phyloP scores from a whole-genome alignment of 2,329 filamentous ascomycete genomes.

The Myrmaecium sp. region DNA sequence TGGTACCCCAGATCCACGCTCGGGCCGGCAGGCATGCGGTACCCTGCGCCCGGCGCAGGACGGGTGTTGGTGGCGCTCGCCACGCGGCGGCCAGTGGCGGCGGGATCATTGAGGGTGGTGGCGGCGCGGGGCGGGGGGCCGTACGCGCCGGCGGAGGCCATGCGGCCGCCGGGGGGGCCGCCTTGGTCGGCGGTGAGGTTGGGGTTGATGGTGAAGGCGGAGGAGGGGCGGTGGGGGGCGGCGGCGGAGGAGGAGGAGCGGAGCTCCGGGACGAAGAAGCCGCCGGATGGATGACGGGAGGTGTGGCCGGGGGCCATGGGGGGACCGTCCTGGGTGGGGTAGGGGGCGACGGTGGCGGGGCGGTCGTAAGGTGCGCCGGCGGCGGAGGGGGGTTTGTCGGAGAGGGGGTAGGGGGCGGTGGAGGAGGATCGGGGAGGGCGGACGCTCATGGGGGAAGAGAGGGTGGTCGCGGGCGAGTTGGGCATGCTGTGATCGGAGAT shows the following conservation, averaged over 20 bases:
- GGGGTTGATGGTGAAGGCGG: slow-evolving; percentile 35
- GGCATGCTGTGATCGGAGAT: slow-evolving; percentile 21
- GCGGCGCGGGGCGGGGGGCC: slow-evolving; percentile 18
- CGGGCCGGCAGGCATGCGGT: slow-evolving; percentile 21
- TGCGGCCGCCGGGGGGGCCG: slow-evolving; percentile 6
- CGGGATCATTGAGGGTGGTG: slow-evolving; percentile 19
- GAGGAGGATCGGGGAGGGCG: slow-evolving; percentile 17
- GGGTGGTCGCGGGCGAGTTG: slow-evolving; percentile 13
- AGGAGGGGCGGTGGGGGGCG: slow-evolving; percentile 35
- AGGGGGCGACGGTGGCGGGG: slow-evolving; percentile 45
- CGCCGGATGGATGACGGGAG: slow-evolving; percentile 14
- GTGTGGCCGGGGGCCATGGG: slow-evolving; percentile 23
- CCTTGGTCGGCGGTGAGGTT: slow-evolving; percentile 20
- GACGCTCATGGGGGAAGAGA: slow-evolving; percentile 7
- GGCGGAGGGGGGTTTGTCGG: slow-evolving; percentile 28
- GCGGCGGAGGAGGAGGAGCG: slow-evolving; percentile 26
- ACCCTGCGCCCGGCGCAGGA: slow-evolving; percentile 15
- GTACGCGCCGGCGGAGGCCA: slow-evolving; percentile 13
- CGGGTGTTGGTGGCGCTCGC: slow-evolving; percentile 10
- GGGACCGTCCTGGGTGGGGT: slow-evolving; percentile 51
- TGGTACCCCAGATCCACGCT: slow-evolving; percentile 20
- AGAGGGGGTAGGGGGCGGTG: slow-evolving; percentile 26
- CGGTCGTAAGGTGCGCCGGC: slow-evolving; percentile 16
- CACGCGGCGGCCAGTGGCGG: slow-evolving; percentile 15
- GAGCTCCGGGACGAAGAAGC: slow-evolving; percentile 28